A percentile compares a stretch with the other conserved stretches of the same genome.
Evolutionary conservation across 306 rosid genomes (phyloP).

Genomic region (Arachis hypogaea): DNA sequence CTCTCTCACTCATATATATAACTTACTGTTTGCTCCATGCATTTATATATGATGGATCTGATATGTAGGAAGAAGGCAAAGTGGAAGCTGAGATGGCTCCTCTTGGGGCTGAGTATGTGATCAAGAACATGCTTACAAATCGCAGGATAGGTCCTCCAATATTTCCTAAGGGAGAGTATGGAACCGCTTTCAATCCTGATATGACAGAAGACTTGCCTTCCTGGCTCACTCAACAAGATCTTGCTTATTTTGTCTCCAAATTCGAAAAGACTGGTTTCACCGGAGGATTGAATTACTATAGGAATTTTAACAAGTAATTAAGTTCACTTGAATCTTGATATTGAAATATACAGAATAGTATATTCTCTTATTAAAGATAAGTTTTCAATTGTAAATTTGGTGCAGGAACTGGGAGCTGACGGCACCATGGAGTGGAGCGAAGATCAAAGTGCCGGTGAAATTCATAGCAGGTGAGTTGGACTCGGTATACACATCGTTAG

Average conservation of each 20-base stretch:
- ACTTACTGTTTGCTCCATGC: not conserved
- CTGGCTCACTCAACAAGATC: slow-evolving; percentile 51
- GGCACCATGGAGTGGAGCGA: slow-evolving; percentile 41
- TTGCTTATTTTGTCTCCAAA: slow-evolving; percentile 44
- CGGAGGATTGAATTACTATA: slow-evolving; percentile 52
- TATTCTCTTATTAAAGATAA: too few relatives aligned
- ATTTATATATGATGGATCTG: too few relatives aligned
- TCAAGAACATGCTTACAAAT: slow-evolving; percentile 36
- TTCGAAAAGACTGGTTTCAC: slow-evolving; percentile 48
- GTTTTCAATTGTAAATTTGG: not conserved
- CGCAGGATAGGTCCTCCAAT: slow-evolving; percentile 37
- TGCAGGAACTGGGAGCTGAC: slow-evolving; percentile 49
- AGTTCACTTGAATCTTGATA: not conserved
- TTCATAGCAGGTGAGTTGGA: slow-evolving; percentile 45
- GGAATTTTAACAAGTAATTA: slow-evolving; percentile 38
- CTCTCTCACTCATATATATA: too few relatives aligned
- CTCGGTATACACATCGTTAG: slow-evolving; percentile 32
- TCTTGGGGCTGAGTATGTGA: not conserved
- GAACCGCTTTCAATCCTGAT: not conserved
- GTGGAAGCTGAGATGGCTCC: slow-evolving; percentile 35
- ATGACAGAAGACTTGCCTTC: slow-evolving; percentile 32
- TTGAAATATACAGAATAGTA: too few relatives aligned
- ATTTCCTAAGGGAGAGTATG: slow-evolving; percentile 39
- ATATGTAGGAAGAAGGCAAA: slow-evolving; percentile 15
- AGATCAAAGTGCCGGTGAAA: slow-evolving; percentile 29